Conservation (phyloP, 768 basidiomycete genomes). For the Suillus placidus region DNA sequence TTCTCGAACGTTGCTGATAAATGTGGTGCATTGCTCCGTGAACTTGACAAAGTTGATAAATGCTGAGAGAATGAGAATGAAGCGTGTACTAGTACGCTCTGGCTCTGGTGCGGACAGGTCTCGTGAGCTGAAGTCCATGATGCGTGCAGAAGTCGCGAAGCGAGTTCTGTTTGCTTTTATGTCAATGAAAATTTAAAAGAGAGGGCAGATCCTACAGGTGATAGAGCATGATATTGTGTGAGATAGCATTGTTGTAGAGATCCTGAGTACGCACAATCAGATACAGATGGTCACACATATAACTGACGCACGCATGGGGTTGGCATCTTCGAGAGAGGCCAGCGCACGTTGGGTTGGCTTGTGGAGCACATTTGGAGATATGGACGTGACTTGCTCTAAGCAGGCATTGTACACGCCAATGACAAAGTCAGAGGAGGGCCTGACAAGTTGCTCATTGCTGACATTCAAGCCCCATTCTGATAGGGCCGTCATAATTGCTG, state of each 20-base stretch:
- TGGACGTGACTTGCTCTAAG: slow-evolving; percentile 69
- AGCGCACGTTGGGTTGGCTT: slow-evolving; percentile 61
- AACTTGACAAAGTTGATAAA: slow-evolving; percentile 96
- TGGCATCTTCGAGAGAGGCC: slow-evolving; percentile 50
- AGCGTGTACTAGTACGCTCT: slow-evolving; percentile 72
- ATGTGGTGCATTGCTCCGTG: slow-evolving; percentile 69
- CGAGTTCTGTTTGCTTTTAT: slow-evolving; percentile 49
- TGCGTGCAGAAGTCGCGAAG: slow-evolving; percentile 71
- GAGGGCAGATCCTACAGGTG: slow-evolving; percentile 53
- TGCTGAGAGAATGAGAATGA: slow-evolving; percentile 78
- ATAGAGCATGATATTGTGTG: slow-evolving; percentile 65
- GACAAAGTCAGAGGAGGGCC: slow-evolving; percentile 73
- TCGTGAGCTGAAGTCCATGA: slow-evolving; percentile 74
- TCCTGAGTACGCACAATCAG: slow-evolving; percentile 48
- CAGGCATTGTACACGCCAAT: slow-evolving; percentile 70
- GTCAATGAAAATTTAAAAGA: not conserved
- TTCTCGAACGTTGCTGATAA: slow-evolving; percentile 63
- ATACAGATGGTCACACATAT: not conserved
- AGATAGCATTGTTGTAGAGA: slow-evolving; percentile 59
- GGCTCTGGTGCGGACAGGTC: slow-evolving; percentile 76
- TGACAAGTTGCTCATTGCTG: slow-evolving; percentile 65
- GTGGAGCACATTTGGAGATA: slow-evolving; percentile 60
- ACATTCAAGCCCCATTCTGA: slow-evolving; percentile 70
- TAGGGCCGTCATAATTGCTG: slow-evolving; percentile 54
- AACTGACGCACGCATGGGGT: slow-evolving; percentile 47